Evolutionary conservation across 352 stramenopile species (phyloP).

Genomic region (Sclerospora graminicola): DNA sequence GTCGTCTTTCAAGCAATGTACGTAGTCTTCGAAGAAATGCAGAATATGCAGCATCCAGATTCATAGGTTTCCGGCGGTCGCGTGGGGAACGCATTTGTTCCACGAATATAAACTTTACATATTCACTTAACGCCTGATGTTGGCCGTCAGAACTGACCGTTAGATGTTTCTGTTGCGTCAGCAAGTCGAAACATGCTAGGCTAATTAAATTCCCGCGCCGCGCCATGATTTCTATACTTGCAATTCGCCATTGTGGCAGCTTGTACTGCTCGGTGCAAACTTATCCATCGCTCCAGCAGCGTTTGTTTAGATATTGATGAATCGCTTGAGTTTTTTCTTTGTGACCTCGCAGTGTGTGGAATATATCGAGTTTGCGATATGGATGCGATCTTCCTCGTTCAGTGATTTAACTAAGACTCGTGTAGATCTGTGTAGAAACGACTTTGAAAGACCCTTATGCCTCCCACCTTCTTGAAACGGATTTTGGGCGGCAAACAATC

Average conservation of each 20-base stretch:
- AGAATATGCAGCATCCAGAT: conserved; percentile 30
- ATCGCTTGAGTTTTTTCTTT: conserved; percentile 27
- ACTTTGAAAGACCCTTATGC: conserved; percentile 98
- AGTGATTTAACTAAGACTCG: conserved; percentile 97
- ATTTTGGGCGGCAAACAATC: conserved; percentile 99
- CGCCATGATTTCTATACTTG: conserved; percentile 90
- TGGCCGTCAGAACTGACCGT: conserved; percentile 13
- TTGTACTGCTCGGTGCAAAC: conserved; percentile 81
- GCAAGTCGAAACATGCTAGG: conserved; percentile 96
- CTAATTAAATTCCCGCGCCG: conserved; percentile 99
- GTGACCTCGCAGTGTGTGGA: conserved; percentile 21
- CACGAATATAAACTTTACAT: conserved; percentile 90
- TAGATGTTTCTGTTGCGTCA: conserved; percentile 37
- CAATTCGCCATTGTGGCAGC: conserved; percentile 82
- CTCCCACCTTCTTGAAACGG: conserved; percentile 96
- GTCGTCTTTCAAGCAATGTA: conserved; percentile 31
- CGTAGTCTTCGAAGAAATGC: conserved; percentile 35
- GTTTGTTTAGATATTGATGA: conserved; percentile 32
- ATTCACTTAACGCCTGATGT: conserved; percentile 48
- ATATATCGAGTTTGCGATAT: conserved; percentile 81
- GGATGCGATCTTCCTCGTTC: conserved; percentile 83
- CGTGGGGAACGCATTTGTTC: conserved; percentile 79
- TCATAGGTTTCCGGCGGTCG: conserved; percentile 45
- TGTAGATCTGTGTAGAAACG: conserved; percentile 99
- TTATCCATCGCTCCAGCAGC: conserved; percentile 89